These are phyloP conservation scores for Blastobotrys americana DNA, from an alignment of 805 yeast genomes.

Conservation along the genomic window DNA sequence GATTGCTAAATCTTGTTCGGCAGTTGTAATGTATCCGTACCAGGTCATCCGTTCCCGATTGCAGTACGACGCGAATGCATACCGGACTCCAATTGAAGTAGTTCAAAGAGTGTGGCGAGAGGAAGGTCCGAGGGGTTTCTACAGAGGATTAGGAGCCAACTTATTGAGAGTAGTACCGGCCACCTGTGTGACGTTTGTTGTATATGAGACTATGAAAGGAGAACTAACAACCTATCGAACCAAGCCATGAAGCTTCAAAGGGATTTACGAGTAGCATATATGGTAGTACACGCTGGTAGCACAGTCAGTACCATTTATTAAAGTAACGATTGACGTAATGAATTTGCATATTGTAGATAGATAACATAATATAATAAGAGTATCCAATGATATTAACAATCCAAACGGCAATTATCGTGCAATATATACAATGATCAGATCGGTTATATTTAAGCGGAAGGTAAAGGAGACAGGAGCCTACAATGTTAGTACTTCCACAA, in stretches of 20 bases:
- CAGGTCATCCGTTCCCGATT: conserved; percentile 75
- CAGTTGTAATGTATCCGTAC: conserved; percentile 67
- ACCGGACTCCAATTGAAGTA: conserved; percentile 31
- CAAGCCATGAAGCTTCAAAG: no score
- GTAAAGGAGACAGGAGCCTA: conserved; percentile 69
- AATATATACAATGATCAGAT: neutral
- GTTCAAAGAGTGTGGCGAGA: conserved; percentile 34
- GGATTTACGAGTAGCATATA: no score
- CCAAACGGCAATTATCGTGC: neutral
- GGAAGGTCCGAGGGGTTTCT: conserved; percentile 65
- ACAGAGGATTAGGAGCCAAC: conserved; percentile 77
- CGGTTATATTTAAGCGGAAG: conserved; percentile 59
- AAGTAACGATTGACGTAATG: neutral
- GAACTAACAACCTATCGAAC: neutral
- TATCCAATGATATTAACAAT: neutral
- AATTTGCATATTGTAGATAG: neutral
- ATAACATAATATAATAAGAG: neutral
- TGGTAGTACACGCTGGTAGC: no score
- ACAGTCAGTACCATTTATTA: no score
- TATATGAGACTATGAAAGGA: conserved; percentile 50
- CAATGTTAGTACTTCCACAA: conserved; percentile 6
- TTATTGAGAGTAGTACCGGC: conserved; percentile 82
- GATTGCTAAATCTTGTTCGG: conserved; percentile 58
- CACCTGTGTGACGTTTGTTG: conserved; percentile 81
- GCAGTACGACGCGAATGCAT: conserved; percentile 40